Evolutionary conservation across 257 asterid genomes (phyloP).

Genomic region (Scutellaria galericulata): DNA sequence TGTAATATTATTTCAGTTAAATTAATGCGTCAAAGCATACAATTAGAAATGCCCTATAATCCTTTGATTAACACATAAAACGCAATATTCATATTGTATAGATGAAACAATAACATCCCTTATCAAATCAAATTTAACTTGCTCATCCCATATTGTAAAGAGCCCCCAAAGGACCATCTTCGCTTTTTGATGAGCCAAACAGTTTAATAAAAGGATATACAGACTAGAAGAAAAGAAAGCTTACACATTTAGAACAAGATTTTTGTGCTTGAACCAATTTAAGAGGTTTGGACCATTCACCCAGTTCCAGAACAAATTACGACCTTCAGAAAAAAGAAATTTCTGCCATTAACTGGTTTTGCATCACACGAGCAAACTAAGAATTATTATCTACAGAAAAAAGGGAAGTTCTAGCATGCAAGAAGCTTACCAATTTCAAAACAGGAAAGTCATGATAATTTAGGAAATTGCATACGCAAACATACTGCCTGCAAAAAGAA

Average conservation of each 20-base stretch:
- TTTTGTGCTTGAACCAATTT: slow-evolving; percentile 38
- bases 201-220: neutral
- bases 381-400: slow-evolving; percentile 17
- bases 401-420: slow-evolving; percentile 8
- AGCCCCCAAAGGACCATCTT: neutral
- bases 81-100: neutral
- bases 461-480: slow-evolving; percentile 69
- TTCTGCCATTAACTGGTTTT: neutral
- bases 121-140: neutral
- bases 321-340: slow-evolving; percentile 34
- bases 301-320: slow-evolving; percentile 40
- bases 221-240: slow-evolving; percentile 20
- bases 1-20: neutral
- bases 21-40: neutral
- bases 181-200: neutral
- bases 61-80: neutral
- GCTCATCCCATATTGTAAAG: neutral
- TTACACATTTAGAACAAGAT: slow-evolving; percentile 36
- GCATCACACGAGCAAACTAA: slow-evolving; percentile 18
- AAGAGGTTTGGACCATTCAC: slow-evolving; percentile 36
- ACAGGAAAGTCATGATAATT: slow-evolving; percentile 38
- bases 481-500: slow-evolving; percentile 64
- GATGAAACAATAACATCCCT: neutral
- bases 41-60: neutral
- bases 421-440: slow-evolving; percentile 51